phyloP scores from a whole-genome alignment of 768 basidiomycete genomes.

The Suillus hirtellus region DNA sequence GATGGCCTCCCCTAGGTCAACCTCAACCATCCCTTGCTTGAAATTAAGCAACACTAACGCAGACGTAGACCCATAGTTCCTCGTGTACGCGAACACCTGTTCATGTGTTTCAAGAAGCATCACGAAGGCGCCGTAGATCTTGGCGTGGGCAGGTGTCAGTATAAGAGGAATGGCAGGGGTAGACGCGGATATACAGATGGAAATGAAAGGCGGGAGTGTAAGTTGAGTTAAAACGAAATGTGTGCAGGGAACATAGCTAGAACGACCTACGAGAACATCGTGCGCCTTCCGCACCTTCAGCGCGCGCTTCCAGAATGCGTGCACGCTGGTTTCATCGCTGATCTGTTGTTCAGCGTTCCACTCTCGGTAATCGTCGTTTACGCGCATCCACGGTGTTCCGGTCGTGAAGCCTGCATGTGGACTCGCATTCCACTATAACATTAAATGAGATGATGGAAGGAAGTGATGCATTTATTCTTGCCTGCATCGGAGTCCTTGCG shows the following conservation, averaged over 20 bases:
- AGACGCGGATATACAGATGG: neutral
- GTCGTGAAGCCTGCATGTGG: slow-evolving; percentile 39
- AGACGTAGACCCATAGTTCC: slow-evolving; percentile 34
- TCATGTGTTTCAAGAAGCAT: slow-evolving; percentile 48
- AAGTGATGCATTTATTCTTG: no score
- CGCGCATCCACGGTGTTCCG: slow-evolving; percentile 71
- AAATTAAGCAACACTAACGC: slow-evolving; percentile 54
- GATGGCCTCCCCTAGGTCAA: slow-evolving; percentile 9
- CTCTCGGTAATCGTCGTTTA: slow-evolving; percentile 62
- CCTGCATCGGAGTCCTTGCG: slow-evolving; percentile 18
- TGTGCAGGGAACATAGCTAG: neutral
- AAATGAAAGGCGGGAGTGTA: neutral
- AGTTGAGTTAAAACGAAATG: neutral
- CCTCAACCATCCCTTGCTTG: slow-evolving; percentile 25
- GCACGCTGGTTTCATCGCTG: slow-evolving; percentile 38
- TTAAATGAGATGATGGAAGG: no score
- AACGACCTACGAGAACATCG: neutral
- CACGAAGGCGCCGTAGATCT: slow-evolving; percentile 67
- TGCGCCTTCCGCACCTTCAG: slow-evolving; percentile 44
- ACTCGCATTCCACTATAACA: no score
- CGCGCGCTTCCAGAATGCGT: no score
- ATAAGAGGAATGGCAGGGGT: neutral
- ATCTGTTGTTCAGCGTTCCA: slow-evolving; percentile 59
- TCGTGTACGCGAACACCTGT: slow-evolving; percentile 55
- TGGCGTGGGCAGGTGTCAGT: neutral